A percentile compares a stretch with the other conserved stretches of the same genome.
phyloP scores from a whole-genome alignment of 148 eudicot genomes.

The Camellia granthamiana region DNA sequence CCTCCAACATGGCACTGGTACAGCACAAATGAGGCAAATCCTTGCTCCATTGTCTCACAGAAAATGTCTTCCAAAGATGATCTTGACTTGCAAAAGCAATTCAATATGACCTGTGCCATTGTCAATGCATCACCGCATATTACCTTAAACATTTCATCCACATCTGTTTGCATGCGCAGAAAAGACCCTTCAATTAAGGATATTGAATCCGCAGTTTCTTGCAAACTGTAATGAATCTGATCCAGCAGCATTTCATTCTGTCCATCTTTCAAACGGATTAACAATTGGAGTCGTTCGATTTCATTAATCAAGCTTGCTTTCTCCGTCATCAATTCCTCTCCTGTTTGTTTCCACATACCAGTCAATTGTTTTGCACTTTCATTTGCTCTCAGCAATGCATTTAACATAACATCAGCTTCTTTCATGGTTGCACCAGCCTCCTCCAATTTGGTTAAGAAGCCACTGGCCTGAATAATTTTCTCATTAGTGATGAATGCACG shows the following conservation, averaged over 20 bases:
- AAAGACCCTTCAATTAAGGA: conserved; percentile 38
- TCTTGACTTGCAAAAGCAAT: conserved; percentile 29
- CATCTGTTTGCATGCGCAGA: conserved; percentile 34
- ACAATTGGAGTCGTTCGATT: conserved; percentile 38
- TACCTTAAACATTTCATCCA: conserved; percentile 33
- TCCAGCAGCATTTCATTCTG: conserved; percentile 32
- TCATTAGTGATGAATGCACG: conserved; percentile 24
- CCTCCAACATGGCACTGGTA: conserved; percentile 30
- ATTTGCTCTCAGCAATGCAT: conserved; percentile 46
- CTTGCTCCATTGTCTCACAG: conserved; percentile 31
- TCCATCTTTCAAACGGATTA: conserved; percentile 26
- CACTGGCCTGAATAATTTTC: conserved; percentile 19
- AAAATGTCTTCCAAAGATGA: conserved; percentile 35
- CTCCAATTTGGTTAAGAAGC: conserved; percentile 46
- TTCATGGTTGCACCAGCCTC: conserved; percentile 47
- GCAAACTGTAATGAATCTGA: conserved; percentile 21
- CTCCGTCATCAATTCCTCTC: conserved; percentile 42
- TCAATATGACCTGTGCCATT: conserved; percentile 29
- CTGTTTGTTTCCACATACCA: conserved; percentile 46
- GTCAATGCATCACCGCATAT: conserved; percentile 34
- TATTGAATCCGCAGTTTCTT: conserved; percentile 23
- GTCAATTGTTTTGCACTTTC: conserved; percentile 37
- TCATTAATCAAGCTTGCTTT: conserved; percentile 40
- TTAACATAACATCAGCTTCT: conserved; percentile 56
- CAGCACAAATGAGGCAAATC: conserved; percentile 28